phyloP scores from a whole-genome alignment of 345 rosid genomes.

The Dovyalis caffra region DNA sequence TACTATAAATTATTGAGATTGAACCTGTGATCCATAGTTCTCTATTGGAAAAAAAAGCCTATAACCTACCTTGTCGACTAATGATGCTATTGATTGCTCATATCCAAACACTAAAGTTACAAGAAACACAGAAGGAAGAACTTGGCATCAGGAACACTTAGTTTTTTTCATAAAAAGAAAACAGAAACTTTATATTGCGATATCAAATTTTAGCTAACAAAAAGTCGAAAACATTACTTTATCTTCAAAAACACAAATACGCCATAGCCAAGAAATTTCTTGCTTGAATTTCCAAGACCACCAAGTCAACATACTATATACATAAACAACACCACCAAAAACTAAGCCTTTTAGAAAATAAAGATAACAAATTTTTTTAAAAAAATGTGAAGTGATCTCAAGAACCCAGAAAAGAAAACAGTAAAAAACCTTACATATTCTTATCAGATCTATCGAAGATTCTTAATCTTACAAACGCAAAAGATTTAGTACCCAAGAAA shows the following conservation, averaged over 20 bases:
- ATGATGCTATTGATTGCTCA: not conserved
- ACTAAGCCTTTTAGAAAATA: not conserved
- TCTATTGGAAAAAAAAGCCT: not conserved
- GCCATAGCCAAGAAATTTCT: not conserved
- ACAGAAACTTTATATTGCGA: not conserved
- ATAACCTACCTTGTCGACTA: not conserved
- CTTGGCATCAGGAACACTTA: not conserved
- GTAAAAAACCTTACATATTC: not conserved
- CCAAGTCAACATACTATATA: conserved; percentile 20
- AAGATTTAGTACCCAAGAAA: not conserved
- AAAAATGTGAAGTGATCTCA: conserved; percentile 1
- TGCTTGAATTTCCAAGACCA: conserved; percentile 27
- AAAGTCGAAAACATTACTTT: not conserved
- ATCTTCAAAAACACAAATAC: not conserved
- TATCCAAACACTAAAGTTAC: not conserved
- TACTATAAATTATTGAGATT: not conserved
- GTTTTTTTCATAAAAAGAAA: no score
- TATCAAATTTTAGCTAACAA: not conserved
- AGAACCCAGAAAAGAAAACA: not conserved
- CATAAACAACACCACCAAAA: not conserved
- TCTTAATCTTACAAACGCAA: not conserved
- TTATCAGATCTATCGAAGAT: not conserved
- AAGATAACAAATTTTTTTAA: not conserved
- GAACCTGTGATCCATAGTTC: conserved; percentile 5
- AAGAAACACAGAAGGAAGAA: not conserved